A percentile compares a stretch with the other conserved stretches of the same genome.
Evolutionary conservation across 106 monocot species (phyloP).

Genomic region (Alisma plantagoaquatica): DNA sequence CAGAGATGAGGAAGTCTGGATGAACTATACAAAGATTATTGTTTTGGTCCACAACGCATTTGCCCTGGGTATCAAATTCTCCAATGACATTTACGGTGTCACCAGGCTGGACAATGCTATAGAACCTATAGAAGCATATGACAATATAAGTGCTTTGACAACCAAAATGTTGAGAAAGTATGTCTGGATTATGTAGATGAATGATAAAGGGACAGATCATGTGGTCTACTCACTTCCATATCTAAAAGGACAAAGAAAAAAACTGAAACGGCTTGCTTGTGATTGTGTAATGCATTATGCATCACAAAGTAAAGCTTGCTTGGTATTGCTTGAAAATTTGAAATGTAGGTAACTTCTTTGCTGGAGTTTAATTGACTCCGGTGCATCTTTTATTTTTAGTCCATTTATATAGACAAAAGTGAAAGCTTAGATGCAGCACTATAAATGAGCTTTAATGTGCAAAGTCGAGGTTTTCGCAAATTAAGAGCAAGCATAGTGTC

Average conservation of each 20-base stretch:
- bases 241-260: neutral
- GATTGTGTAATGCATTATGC: neutral
- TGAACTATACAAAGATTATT: constrained; percentile 67
- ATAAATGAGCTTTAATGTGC: too few species aligned
- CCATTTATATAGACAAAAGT: too few species aligned
- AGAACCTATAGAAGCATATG: constrained; percentile 47
- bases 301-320: neutral
- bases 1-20: constrained; percentile 86
- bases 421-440: too few species aligned
- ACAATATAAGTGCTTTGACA: neutral
- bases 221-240: neutral
- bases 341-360: too few species aligned
- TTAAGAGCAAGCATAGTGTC: too few species aligned
- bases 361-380: too few species aligned
- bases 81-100: constrained; percentile 79
- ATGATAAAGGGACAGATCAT: neutral
- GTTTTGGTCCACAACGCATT: constrained; percentile 55
- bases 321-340: too few species aligned
- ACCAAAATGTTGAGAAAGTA: too few species aligned
- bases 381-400: too few species aligned
- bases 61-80: constrained; percentile 65
- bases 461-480: too few species aligned
- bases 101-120: constrained; percentile 65
- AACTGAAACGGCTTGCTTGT: neutral
- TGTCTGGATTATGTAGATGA: too few species aligned